Conservation (phyloP, 768 basidiomycete species). For the Russula brevipes region DNA sequence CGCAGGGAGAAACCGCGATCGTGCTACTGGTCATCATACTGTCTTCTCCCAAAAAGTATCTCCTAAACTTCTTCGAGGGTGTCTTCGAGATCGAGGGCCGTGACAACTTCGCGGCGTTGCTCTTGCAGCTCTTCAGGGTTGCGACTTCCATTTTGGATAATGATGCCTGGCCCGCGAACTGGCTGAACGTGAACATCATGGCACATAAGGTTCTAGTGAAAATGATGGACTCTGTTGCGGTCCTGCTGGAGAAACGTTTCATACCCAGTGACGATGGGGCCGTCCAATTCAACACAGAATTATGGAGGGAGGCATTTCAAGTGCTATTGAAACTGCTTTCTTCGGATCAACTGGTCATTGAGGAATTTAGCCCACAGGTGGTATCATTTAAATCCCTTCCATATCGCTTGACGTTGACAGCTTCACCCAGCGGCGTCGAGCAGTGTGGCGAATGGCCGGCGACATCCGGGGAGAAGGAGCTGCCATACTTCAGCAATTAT, state of each 20-base stretch:
- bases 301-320: slow-evolving; percentile 80
- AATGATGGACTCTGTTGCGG: slow-evolving; percentile 77
- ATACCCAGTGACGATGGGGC: slow-evolving; percentile 64
- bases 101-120: slow-evolving; percentile 64
- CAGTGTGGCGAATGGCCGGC: slow-evolving; percentile 93
- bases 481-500: slow-evolving; percentile 67
- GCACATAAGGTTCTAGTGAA: slow-evolving; percentile 85
- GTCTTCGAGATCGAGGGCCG: slow-evolving; percentile 85
- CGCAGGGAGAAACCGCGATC: slow-evolving; percentile 79
- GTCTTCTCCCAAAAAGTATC: slow-evolving; percentile 71
- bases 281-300: slow-evolving; percentile 60
- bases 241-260: slow-evolving; percentile 74
- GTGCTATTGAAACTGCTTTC: slow-evolving; percentile 82
- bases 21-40: slow-evolving; percentile 78
- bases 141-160: slow-evolving; percentile 75
- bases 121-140: slow-evolving; percentile 78
- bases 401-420: neutral
- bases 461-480: slow-evolving; percentile 93
- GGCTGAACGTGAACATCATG: slow-evolving; percentile 88
- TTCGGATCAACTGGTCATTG: slow-evolving; percentile 88
- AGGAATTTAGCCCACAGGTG: slow-evolving; percentile 93
- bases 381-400: slow-evolving; percentile 12
- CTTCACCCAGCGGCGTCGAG: slow-evolving; percentile 71
- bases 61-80: slow-evolving; percentile 72
- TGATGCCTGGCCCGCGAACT: slow-evolving; percentile 83